A percentile compares a stretch with the other conserved stretches of the same genome.
phyloP scores from a whole-genome alignment of 257 asterid species.

The Primulina huaijiensis region DNA sequence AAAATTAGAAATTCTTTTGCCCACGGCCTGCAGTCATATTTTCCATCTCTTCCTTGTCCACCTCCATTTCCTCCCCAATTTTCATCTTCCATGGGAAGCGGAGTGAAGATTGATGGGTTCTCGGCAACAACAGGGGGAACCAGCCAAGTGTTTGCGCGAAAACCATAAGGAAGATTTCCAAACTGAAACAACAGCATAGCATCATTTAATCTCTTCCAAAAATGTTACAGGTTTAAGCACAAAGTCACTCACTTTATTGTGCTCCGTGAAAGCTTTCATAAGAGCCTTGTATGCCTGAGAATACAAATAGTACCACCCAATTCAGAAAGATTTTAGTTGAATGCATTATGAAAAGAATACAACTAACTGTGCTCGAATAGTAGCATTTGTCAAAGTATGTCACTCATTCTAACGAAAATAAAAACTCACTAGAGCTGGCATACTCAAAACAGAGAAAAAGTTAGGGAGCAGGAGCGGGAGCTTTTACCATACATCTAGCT shows the following conservation, averaged over 20 bases:
- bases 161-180: constrained; percentile 85
- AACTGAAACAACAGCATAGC: constrained; percentile 40
- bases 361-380: constrained; percentile 13
- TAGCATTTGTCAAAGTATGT: neutral
- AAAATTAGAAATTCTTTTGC: constrained; percentile 61
- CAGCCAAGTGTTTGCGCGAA: constrained; percentile 79
- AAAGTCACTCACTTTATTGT: constrained; percentile 60
- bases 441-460: neutral
- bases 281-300: constrained; percentile 71
- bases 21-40: constrained; percentile 55
- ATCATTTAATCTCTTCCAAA: constrained; percentile 16
- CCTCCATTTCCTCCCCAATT: constrained; percentile 89
- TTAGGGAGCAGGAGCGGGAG: neutral
- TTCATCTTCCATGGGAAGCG: constrained; percentile 68
- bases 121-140: constrained; percentile 63
- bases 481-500: neutral
- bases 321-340: constrained; percentile 7
- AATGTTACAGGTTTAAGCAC: constrained; percentile 7
- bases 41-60: constrained; percentile 62
- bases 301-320: constrained; percentile 13
- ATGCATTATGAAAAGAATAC: neutral
- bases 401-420: neutral
- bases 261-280: constrained; percentile 76
- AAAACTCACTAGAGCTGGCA: neutral
- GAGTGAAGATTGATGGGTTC: constrained; percentile 53